phyloP scores from a whole-genome alignment of 2,329 filamentous ascomycete species.

The Beauveria bassiana region DNA sequence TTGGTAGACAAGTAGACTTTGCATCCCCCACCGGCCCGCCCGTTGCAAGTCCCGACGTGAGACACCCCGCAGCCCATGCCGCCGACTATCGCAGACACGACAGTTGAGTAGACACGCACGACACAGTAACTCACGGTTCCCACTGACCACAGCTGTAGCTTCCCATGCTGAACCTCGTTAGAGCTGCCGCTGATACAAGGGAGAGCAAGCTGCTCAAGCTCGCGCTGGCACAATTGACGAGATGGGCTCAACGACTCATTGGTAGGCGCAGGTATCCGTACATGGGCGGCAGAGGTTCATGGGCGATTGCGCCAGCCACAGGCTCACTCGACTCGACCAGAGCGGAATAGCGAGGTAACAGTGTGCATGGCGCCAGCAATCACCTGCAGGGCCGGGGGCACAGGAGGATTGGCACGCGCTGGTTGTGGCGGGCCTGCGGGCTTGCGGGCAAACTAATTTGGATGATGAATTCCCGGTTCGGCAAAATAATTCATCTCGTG shows the following conservation, averaged over 20 bases:
- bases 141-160: neutral
- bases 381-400: neutral
- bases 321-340: neutral
- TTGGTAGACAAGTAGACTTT: too few relatives aligned
- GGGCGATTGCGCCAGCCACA: neutral
- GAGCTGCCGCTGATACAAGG: neutral
- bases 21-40: neutral
- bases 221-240: too few relatives aligned
- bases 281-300: neutral
- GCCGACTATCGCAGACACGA: neutral
- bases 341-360: neutral
- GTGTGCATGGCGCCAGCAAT: neutral
- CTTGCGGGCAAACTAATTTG: neutral
- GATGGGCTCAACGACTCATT: neutral
- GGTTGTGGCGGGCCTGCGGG: neutral
- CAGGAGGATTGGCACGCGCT: neutral
- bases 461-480: neutral
- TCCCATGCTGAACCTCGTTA: too few relatives aligned
- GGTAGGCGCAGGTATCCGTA: neutral
- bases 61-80: neutral
- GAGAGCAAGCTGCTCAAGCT: neutral
- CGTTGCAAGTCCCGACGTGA: constrained; percentile 4
- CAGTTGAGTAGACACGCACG: too few relatives aligned
- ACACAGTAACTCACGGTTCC: neutral
- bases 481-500: neutral